Base-by-base conservation (phyloP, 2,329 filamentous ascomycete species). In the Alternaria dauci region DNA sequence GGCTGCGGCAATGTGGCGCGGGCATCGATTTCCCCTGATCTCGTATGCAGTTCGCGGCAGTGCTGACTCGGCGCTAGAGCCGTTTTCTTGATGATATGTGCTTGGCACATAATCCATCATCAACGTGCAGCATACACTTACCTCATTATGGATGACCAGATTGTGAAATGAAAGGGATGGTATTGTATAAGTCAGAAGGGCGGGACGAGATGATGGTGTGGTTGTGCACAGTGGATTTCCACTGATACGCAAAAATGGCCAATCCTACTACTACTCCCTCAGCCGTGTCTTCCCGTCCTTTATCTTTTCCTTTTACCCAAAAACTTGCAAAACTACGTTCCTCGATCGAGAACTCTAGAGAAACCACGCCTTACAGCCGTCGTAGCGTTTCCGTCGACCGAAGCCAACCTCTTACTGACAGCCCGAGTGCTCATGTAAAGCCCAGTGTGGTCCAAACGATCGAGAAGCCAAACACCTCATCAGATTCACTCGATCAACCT, bases 41-140 rank as follows among this genome's bases (percentile, higher is more conserved):
- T 38, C 16, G 39, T 23, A 38, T 48, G 23, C 46, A 50, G 44
- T 18, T 43, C 38, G 18, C 46, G 28, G 51, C 46, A 50, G 52
- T 50, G 52, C 57, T 55, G 52, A 55, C 57, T 51, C 32, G 36
- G 36, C 14, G 38, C 7, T 56, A 56, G 39, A 47, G 46, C 44
- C 26, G 42, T 56, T n/a, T 28, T 56, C n/a, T 12, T 30, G 20
- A 56, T 42, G 36, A 56, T 30, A 32, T 46, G 16, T 30, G 39
- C 46, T 56, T 50, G 50, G 52, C 28, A 47, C 14, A 50, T 56
- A n/a, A 36, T 50, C 46, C 20, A 48, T 34, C 32, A 50, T 50
- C 30, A 50, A 50, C 46, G 20, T 38, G 20, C 46, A 50, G 46
- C 38, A n/a, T 42, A 16, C 20, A 38, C 46, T 50, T 50, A 30